Base-by-base conservation (phyloP, 78 protist genomes). In the Dictyostelium citrinum region DNA sequence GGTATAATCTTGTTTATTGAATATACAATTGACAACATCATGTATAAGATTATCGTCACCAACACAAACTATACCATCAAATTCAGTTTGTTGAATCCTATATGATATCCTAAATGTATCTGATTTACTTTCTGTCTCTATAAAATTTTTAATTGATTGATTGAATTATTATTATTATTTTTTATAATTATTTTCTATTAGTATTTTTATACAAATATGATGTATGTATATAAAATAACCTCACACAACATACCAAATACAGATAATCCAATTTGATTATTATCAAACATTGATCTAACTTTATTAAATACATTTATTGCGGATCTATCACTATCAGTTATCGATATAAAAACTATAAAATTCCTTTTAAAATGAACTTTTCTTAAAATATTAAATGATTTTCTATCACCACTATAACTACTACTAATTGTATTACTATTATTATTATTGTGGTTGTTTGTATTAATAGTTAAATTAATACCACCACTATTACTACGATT, bases 1-100 rank as follows among this genome's bases (percentile, higher is more conserved):
- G 16, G 84, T 41, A 3, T 41, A 77, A 64, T 86, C 92, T 33
- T 43, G 17, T 64, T 83, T 76, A 77, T n/a, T 64, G 7, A 86
- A 31, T 35, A 77, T 31, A 31, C 80, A 80, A 64, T 86, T 86
- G 39, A 86, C 33, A 29, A 77, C 84, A 9, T 86, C 82, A 33
- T 86, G 83, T n/a, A 86, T 22, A 5, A 86, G 46, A 45, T 81
- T 83, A 86, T 86, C 92, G 8, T 81, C 92, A 9, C 92, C 92
- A 29, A 86, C 92, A 45, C 92, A 86, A 1, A 86, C 51, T 9
- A 86, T 77, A 45, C 92, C 92, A 77, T 86, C 92, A 51, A 58
- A 86, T 27, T 86, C 92, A 29, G 81, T 86, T 77, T 86, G 92
- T 43, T 45, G 49, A 24, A 86, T 60, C 43, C 70, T 80, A 29